Base-by-base conservation (phyloP, 345 rosid genomes). In the Eucalyptus pauciflora region DNA sequence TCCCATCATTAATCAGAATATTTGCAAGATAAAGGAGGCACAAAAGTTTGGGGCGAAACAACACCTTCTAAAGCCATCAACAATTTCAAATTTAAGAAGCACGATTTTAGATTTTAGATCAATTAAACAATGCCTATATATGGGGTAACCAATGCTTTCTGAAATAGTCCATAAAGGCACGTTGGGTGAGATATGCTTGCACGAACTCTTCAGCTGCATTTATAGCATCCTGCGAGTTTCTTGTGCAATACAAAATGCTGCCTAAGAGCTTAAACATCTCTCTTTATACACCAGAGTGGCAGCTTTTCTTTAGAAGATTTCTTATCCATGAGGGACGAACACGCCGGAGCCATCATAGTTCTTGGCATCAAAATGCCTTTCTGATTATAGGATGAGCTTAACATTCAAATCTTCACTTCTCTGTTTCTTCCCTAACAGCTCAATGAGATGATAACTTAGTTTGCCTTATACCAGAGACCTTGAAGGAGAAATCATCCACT, bases 241-340 rank as follows among this genome's bases (percentile, higher is more conserved):
- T 64, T 7, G 10, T 64, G 20, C 0, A 14, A 8, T 14, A 14
- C 41, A 64, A 13, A 7, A 64, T 64, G 41, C 15, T 14, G 41
- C 95, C 92, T 87, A 93, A 90, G 87, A 91, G 91, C 90, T 92
- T 94, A 87, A 94, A 91, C 93, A 94, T 93, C 89, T 94, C 93
- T 69, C 89, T 91, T 85, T 41, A 41, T 41, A 41, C 46, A 45
- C 46, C 46, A 45, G 8, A 45, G 46, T 45, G 46, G 46, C 46
- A 45, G 46, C 46, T 45, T 45, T 45, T 45, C 46, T 7, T 45
- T 45, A 45, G 46, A 45, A 45, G 46, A 45, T 45, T 45, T 45
- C 46, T 45, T 45, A 45, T 45, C 46, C 46, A 45, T 45, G 46
- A 7, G 8, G 46, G 46, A 45, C 46, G 46, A 45, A 45, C 46